These are phyloP conservation scores for Diplogelasinospora grovesii DNA, from an alignment of 495 filamentous ascomycete genomes.

Conservation along the genomic window DNA sequence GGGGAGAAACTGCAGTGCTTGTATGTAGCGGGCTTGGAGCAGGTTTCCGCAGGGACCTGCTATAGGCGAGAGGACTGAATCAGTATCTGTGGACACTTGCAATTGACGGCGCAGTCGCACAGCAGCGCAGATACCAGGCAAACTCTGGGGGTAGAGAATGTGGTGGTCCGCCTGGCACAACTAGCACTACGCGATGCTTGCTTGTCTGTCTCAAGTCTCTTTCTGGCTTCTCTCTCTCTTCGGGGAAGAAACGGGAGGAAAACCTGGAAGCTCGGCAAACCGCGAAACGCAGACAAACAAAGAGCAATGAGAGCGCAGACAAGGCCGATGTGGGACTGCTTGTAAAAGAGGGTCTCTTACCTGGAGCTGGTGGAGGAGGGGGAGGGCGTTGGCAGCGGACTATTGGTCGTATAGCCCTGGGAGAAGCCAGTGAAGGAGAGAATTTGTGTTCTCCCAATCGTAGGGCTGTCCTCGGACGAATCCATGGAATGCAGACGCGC, in stretches of 20 bases:
- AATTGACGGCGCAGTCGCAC: conserved; percentile 25
- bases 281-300: conserved; percentile 3
- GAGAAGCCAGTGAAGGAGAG: conserved; percentile 4
- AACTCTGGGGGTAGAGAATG: conserved; percentile 11
- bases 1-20: conserved; percentile 31
- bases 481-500: conserved; percentile 18
- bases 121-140: conserved; percentile 24
- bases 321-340: too few relatives aligned
- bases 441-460: conserved; percentile 28
- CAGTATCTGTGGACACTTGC: conserved; percentile 33
- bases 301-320: too few relatives aligned
- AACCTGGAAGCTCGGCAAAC: neutral
- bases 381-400: conserved; percentile 17
- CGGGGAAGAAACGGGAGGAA: conserved; percentile 2
- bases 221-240: too few relatives aligned
- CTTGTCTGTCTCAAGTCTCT: conserved; percentile 3
- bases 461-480: conserved; percentile 32
- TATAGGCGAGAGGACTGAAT: conserved; percentile 20
- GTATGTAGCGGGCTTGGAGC: conserved; percentile 38
- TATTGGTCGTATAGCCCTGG: conserved; percentile 18
- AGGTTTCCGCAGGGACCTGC: conserved; percentile 33
- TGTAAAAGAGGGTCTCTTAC: conserved; percentile 14
- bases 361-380: conserved; percentile 17
- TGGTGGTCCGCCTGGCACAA: conserved; percentile 5
- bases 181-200: conserved; percentile 3